Evolutionary conservation across 768 basidiomycete species (phyloP).

Genomic region (Leccinum obscurum): DNA sequence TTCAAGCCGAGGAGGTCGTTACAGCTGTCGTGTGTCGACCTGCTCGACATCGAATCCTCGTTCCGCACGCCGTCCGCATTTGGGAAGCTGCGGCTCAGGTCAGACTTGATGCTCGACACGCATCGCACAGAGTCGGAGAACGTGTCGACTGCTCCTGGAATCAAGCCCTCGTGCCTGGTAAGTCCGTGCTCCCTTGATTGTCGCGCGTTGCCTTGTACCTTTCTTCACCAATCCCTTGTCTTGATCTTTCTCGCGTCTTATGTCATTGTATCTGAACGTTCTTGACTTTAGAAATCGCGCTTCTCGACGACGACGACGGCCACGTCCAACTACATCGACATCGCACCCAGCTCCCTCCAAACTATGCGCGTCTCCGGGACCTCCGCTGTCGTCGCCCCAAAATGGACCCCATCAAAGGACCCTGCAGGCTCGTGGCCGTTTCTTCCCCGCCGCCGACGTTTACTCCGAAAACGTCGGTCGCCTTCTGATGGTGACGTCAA

Average conservation of each 20-base stretch:
- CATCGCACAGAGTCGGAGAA: constrained; percentile 18
- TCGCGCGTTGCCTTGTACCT: background rate
- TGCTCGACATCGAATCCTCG: constrained; percentile 24
- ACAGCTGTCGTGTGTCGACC: constrained; percentile 21
- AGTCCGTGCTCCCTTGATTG: constrained; percentile 2
- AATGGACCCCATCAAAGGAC: background rate
- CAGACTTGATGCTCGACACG: constrained; percentile 25
- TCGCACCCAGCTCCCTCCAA: constrained; percentile 3
- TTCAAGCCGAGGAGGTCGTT: constrained; percentile 18
- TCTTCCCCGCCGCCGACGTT: constrained; percentile 25
- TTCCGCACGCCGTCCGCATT: constrained; percentile 13
- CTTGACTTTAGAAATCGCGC: constrained; percentile 29
- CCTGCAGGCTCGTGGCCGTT: constrained; percentile 25
- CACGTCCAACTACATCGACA: constrained; percentile 33
- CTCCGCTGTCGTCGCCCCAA: constrained; percentile 3
- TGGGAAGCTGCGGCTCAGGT: constrained; percentile 18
- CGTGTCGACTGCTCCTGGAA: constrained; percentile 3
- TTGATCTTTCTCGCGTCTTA: background rate
- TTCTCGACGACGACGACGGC: constrained; percentile 38
- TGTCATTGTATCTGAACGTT: background rate
- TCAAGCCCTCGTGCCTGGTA: constrained; percentile 15
- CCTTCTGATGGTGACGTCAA: constrained; percentile 2
- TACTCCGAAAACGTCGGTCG: constrained; percentile 33
- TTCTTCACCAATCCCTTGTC: background rate
- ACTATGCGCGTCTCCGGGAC: background rate